These are phyloP conservation scores for Protomyces gravidus DNA, from an alignment of 1,139 yeast genomes.

Conservation along the genomic window DNA sequence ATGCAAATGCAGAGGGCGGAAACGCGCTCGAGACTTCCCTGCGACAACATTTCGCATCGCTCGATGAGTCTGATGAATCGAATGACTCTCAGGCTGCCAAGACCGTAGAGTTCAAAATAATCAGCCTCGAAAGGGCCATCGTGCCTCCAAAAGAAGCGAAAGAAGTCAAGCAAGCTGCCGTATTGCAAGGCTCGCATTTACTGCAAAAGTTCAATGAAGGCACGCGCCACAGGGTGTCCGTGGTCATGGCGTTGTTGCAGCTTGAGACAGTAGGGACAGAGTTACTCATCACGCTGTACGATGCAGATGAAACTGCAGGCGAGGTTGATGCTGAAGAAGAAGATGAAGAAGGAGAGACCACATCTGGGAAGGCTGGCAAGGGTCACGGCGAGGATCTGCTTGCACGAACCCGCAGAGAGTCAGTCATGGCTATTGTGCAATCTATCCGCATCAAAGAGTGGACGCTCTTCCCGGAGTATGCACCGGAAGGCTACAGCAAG, in stretches of 20 bases:
- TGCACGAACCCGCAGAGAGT: background rate
- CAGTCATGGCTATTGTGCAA: background rate
- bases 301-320: background rate
- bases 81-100: background rate
- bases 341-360: background rate
- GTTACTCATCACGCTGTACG: background rate
- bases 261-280: background rate
- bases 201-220: background rate
- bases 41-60: background rate
- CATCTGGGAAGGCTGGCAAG: background rate
- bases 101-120: background rate
- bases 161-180: background rate
- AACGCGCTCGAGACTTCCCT: background rate
- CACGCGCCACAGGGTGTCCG: background rate
- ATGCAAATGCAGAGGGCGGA: background rate
- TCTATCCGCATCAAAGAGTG: background rate
- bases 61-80: background rate
- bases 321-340: background rate
- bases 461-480: background rate
- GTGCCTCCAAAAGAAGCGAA: background rate
- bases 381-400: too few species aligned
- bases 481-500: background rate
- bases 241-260: background rate
- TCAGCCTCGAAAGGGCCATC: background rate
- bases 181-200: background rate